Percentiles rank a stretch among this genome's conserved stretches.
phyloP scores from a whole-genome alignment of 2,329 filamentous ascomycete genomes.

The Truncatella angustata region DNA sequence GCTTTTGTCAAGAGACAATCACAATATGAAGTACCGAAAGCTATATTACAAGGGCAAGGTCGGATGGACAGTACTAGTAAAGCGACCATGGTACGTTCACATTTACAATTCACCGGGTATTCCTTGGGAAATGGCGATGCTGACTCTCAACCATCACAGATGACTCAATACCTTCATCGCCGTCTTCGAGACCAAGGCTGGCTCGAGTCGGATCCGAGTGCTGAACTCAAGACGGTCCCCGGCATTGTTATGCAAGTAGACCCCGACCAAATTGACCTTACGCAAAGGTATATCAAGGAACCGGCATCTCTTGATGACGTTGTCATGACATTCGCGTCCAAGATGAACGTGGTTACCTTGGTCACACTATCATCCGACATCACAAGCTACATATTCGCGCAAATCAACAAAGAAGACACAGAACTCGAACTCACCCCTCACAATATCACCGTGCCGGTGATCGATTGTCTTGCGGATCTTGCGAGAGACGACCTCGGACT shows the following conservation, averaged over 20 bases:
- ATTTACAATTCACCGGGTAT: too few relatives aligned
- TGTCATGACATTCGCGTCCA: neutral
- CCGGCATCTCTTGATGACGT: neutral
- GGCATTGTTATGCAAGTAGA: neutral
- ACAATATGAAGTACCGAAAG: neutral
- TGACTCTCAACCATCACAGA: neutral
- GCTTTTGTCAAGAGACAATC: neutral
- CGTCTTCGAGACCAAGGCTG: neutral
- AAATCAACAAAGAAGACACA: neutral
- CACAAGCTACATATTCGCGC: constrained; percentile 40
- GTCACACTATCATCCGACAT: constrained; percentile 32
- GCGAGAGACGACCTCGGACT: neutral
- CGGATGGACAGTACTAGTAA: neutral
- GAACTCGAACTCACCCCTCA: constrained; percentile 2
- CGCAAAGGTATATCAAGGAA: neutral
- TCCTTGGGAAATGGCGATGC: too few relatives aligned
- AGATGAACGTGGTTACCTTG: neutral
- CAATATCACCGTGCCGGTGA: constrained; percentile 6
- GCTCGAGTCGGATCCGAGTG: neutral
- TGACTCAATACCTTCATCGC: neutral
- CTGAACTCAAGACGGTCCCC: neutral
- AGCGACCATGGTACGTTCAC: neutral
- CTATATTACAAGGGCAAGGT: neutral
- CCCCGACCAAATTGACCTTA: neutral
- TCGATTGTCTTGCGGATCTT: neutral